These are phyloP conservation scores for Jasminum sambac DNA, from an alignment of 257 asterid genomes.

Conservation along the genomic window DNA sequence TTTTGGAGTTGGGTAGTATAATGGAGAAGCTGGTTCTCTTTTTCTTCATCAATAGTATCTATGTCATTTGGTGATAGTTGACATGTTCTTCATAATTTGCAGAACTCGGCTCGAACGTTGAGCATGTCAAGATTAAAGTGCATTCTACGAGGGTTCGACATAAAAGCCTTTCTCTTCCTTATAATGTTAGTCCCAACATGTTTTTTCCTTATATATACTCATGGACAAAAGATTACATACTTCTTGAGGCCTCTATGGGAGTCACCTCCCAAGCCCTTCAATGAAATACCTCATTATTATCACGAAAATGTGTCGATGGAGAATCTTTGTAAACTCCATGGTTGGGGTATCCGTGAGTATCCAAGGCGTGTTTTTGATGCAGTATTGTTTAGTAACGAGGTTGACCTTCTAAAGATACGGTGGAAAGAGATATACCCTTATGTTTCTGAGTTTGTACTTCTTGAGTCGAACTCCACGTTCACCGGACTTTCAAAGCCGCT, in stretches of 20 bases:
- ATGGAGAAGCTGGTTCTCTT: not conserved
- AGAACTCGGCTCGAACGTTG: constrained; percentile 46
- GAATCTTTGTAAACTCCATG: constrained; percentile 77
- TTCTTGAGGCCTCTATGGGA: constrained; percentile 86
- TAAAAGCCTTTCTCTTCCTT: constrained; percentile 53
- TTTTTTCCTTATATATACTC: constrained; percentile 47
- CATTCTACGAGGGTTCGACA: constrained; percentile 60
- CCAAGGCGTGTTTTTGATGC: constrained; percentile 89
- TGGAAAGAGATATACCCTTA: constrained; percentile 87
- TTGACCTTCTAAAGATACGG: constrained; percentile 69
- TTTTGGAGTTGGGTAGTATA: not conserved
- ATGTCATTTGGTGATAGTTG: constrained; percentile 2
- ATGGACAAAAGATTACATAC: constrained; percentile 84
- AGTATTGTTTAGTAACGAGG: constrained; percentile 76
- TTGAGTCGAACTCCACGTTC: constrained; percentile 84
- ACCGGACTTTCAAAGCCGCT: constrained; percentile 77
- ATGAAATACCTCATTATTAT: constrained; percentile 71
- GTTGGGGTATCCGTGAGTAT: constrained; percentile 77
- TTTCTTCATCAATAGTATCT: not conserved
- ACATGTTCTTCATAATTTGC: constrained; percentile 29
- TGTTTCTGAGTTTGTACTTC: constrained; percentile 72
- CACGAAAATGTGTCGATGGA: constrained; percentile 75
- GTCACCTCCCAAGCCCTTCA: constrained; percentile 82
- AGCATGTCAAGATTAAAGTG: constrained; percentile 65
- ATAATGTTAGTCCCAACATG: constrained; percentile 58